Evolutionary conservation across 169 alveolate species (phyloP), one percentile per base, ranked within the genome.

Genomic region (Eimeria brunetti): DNA sequence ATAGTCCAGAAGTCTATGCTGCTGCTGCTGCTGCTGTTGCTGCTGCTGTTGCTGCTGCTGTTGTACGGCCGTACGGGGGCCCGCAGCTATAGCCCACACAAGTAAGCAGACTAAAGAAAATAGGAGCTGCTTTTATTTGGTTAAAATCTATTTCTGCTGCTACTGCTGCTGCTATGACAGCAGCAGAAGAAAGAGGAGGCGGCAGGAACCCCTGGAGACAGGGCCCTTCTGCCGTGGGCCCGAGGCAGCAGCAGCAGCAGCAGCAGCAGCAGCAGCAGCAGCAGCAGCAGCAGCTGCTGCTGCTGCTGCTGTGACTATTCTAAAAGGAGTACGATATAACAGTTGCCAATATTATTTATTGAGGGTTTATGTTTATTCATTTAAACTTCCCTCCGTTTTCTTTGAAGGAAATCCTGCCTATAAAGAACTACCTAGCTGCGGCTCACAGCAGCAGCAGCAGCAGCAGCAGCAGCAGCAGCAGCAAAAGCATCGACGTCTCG

Each of bases 401-500:
- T 30, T 71, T 71, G 49, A 36, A 14, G 33, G 4, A 11, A 24
- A 14, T 4, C 51, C 53, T 20, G 30, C 51, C 16, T 62, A 12
- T 71, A 71, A 14, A 38, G n/a, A 71, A 33, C 53, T 33, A 11
- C 81, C 81, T 36, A 38, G 81, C 53, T 71, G 53, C 76, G 76
- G 76, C 44, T 27, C 33, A 27, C 81, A 71, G 81, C 81, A n/a
- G n/a, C n/a, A n/a, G n/a, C n/a, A n/a, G n/a, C n/a, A 36, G 76
- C 69, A 60, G 69, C 76, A 67, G 46, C 75, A 64, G 75, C 75
- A 64, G 75, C 81, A 36, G 81, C 49, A 71, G 33, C 81, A 71
- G 81, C 81, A 71, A 20, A 71, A 71, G 81, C 81, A 71, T 71
- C 81, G 81, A 71, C 81, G 81, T 71, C 81, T 71, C 81, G 81